Evolutionary conservation across 2,329 filamentous ascomycete species (phyloP), one percentile per base, ranked within the genome.

Genomic region (Colletotrichum cordylinicola): DNA sequence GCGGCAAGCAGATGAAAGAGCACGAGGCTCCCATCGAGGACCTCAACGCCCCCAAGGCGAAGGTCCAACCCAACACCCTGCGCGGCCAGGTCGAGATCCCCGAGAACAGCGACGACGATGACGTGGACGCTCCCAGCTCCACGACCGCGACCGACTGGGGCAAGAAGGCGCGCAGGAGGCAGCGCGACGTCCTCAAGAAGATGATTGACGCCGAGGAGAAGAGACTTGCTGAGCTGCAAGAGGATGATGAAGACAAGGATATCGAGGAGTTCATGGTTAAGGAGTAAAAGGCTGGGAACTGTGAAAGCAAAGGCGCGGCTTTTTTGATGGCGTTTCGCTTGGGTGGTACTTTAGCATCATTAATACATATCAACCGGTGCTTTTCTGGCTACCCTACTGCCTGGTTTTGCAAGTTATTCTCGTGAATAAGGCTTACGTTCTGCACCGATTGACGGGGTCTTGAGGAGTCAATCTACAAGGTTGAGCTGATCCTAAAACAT

Each of bases 231-330:
- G 88, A 91, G 80, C 82, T 86, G 66, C 83, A 86, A 75, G 92
- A 93, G 79, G 91, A 93, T 74, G 89, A 94, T 78, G 91, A 93
- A 76, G 93, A 95, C 83, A 93, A 94, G 85, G 93, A 96, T 82
- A 93, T 96, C 79, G 90, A 92, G 82, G 93, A 96, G 84, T 91
- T 93, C 80, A 83, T 96, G 82, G 88, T 76, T 10, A 75, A 75
- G 73, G 73, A 68, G 56, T 75, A 65, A 60, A 37, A 35, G 37
- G 10, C 27, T 24, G 9, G 31, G 1, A 18, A 33, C 2, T n/a
- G 2, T 18, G 6, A 29, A 18, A 24, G 21, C 1, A 31, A 15
- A 43, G 12, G n/a, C 29, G 67, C 33, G 29, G 18, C 33, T 73
- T 16, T 56, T 56, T 7, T 2, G 48, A 64, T 31, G 60, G 67